Conservation (phyloP, 352 stramenopile species). For the Globisporangium cystogenes region DNA sequence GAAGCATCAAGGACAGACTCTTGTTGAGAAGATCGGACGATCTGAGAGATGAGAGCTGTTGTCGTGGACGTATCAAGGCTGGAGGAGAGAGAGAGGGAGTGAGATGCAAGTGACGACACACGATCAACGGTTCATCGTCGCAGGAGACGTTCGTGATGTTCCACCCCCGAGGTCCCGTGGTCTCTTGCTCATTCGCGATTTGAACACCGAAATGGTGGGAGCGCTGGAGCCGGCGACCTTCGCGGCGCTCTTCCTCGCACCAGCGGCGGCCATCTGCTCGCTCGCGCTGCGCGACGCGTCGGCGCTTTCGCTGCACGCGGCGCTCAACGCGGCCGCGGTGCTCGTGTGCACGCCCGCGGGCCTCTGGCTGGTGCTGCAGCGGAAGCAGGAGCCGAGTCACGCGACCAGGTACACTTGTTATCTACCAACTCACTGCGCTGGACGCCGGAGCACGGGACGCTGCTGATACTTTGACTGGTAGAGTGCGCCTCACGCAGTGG, state of each 20-base stretch:
- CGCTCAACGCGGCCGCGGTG: conserved; percentile 41
- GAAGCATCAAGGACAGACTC: too few relatives aligned
- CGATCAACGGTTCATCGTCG: too few relatives aligned
- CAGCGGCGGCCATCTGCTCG: conserved; percentile 35
- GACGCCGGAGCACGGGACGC: too few relatives aligned
- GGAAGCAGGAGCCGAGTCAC: conserved; percentile 33
- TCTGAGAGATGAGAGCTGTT: too few relatives aligned
- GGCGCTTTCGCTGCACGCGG: conserved; percentile 48
- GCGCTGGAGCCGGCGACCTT: conserved; percentile 12
- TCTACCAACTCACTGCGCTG: too few relatives aligned
- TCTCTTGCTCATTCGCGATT: neutral
- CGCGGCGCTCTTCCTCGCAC: conserved; percentile 42
- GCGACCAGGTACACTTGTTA: conserved; percentile 39
- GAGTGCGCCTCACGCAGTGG: conserved; percentile 46
- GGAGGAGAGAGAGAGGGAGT: too few relatives aligned
- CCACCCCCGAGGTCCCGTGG: too few relatives aligned
- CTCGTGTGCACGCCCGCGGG: conserved; percentile 54
- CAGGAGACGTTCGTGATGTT: too few relatives aligned
- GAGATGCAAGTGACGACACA: too few relatives aligned
- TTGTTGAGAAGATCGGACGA: too few relatives aligned
- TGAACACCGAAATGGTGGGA: neutral
- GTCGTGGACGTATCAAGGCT: too few relatives aligned
- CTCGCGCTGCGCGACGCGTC: conserved; percentile 38
- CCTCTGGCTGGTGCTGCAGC: conserved; percentile 48
- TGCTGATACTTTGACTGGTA: too few relatives aligned